Evolutionary conservation across 345 rosid genomes (phyloP).

Genomic region (Lagerstroemia speciosa): DNA sequence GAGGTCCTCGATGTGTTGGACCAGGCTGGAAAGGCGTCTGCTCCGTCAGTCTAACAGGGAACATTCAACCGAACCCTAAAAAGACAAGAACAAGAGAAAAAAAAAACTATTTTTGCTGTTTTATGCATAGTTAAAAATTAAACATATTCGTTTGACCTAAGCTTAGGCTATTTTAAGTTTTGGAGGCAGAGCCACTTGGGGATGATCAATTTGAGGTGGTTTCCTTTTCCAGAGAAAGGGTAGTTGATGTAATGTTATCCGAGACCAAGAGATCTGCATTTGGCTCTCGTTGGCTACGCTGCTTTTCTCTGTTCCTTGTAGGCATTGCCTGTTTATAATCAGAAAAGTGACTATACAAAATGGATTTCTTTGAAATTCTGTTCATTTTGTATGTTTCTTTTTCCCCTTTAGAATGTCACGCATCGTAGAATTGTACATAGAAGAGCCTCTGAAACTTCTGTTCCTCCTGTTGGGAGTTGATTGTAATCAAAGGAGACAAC

Average conservation of each 20-base stretch:
- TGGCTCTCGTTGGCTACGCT: too few relatives aligned
- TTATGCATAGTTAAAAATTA: not conserved
- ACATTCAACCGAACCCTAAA: not conserved
- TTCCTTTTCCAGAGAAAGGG: not conserved
- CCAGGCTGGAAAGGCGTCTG: constrained; percentile 34
- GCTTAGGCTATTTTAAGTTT: not conserved
- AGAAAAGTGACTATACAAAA: not conserved
- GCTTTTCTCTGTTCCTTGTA: too few relatives aligned
- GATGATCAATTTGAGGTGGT: not conserved
- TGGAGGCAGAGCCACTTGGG: not conserved
- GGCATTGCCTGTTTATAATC: too few relatives aligned
- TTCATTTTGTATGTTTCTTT: not conserved
- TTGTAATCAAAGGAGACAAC: not conserved
- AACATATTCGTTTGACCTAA: not conserved
- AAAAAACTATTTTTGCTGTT: not conserved
- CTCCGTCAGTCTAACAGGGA: constrained; percentile 18
- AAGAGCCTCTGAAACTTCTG: not conserved
- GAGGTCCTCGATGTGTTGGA: constrained; percentile 71
- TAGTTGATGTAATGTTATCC: too few relatives aligned
- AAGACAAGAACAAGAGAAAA: not conserved
- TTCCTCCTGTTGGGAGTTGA: not conserved
- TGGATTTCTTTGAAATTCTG: not conserved
- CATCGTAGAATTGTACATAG: not conserved
- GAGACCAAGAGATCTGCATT: too few relatives aligned
- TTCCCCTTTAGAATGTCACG: not conserved